A percentile compares a stretch with the other conserved stretches of the same genome.
These are phyloP conservation scores for Plectranthus barbatus DNA, from an alignment of 257 asterid species.

Conservation along the genomic window DNA sequence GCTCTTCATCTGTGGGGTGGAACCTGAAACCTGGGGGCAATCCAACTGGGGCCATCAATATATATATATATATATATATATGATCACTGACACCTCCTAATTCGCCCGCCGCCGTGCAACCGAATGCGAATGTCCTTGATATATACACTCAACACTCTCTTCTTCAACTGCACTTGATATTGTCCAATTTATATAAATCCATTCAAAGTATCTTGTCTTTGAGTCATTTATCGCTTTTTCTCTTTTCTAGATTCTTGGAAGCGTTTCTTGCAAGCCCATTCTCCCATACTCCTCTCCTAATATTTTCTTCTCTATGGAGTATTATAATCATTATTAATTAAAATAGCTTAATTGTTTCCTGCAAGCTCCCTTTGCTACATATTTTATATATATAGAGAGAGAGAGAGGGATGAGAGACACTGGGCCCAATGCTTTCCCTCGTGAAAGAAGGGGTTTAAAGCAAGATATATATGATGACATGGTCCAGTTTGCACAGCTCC, in stretches of 20 bases:
- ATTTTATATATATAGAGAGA: neutral
- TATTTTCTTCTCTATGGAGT: constrained; percentile 9
- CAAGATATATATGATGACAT: constrained; percentile 25
- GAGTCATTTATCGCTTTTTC: constrained; percentile 60
- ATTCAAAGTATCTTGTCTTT: constrained; percentile 92
- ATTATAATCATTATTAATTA: no score
- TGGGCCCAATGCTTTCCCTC: constrained; percentile 31
- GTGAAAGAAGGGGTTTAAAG: constrained; percentile 37
- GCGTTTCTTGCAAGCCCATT: constrained; percentile 86
- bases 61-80: no score
- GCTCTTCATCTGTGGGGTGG: constrained; percentile 96
- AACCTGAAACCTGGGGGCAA: constrained; percentile 94
- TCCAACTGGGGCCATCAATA: constrained; percentile 98
- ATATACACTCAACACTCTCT: neutral
- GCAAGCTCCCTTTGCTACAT: constrained; percentile 7
- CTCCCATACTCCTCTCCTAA: constrained; percentile 11
- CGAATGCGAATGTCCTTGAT: no score
- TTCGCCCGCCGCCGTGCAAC: neutral
- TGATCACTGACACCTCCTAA: no score
- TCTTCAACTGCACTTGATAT: neutral
- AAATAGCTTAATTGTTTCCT: no score
- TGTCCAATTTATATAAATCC: constrained; percentile 32
- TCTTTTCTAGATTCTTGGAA: constrained; percentile 81
- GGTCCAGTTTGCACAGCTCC: constrained; percentile 24
- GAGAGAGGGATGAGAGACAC: neutral